These are phyloP conservation scores for Croton laevigatus DNA, from an alignment of 441 rosid species.

Conservation along the genomic window DNA sequence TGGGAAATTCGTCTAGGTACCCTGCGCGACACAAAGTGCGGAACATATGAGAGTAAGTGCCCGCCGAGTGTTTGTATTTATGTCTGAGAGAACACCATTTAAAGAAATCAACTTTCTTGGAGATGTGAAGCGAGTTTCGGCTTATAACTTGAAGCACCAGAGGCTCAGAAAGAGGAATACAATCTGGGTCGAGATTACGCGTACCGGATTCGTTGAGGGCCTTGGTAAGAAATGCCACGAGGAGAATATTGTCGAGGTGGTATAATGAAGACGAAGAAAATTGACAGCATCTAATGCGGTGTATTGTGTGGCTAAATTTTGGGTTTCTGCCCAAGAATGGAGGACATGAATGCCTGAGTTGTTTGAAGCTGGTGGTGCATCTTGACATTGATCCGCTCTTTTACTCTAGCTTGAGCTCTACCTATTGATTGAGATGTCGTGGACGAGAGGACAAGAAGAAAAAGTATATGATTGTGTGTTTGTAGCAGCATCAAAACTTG, in stretches of 20 bases:
- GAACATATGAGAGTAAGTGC: constrained; percentile 65
- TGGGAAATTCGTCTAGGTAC: constrained; percentile 54
- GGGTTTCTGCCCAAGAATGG: neutral
- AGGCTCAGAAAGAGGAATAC: constrained; percentile 54
- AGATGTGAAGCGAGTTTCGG: constrained; percentile 46
- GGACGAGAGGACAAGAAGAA: neutral
- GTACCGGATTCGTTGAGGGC: constrained; percentile 58
- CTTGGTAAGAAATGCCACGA: constrained; percentile 61
- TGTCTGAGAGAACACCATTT: constrained; percentile 62
- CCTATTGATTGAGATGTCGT: neutral
- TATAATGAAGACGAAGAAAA: constrained; percentile 16
- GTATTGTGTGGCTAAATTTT: neutral
- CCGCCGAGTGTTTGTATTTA: constrained; percentile 50
- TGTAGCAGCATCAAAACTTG: neutral
- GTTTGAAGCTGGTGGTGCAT: constrained; percentile 14
- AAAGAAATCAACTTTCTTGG: constrained; percentile 64
- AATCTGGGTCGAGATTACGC: constrained; percentile 50
- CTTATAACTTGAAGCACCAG: constrained; percentile 65
- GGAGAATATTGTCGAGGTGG: constrained; percentile 48
- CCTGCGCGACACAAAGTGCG: constrained; percentile 53
- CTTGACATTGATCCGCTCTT: constrained; percentile 20
- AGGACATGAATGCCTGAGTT: constrained; percentile 1
- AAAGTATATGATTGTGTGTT: neutral
- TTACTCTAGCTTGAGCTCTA: neutral
- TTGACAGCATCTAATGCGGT: neutral